Evolutionary conservation across 2,329 filamentous ascomycete species (phyloP).

Genomic region (Colletotrichum chlorophyti): DNA sequence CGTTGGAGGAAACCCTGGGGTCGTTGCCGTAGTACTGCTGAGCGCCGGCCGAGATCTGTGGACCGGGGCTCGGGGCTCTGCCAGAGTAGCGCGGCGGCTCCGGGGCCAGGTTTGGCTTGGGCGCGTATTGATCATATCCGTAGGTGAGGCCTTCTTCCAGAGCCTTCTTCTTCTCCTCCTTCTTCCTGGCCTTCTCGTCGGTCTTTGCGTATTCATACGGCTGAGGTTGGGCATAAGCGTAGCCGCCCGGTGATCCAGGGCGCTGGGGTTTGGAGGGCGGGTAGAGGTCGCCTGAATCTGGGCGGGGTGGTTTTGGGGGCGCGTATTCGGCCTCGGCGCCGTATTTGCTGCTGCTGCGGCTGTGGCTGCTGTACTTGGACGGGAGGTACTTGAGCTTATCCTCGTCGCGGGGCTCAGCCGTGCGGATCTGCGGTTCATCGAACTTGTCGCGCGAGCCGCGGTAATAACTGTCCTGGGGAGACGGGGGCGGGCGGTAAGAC

Average conservation of each 20-base stretch:
- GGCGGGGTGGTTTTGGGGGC: conserved; percentile 32
- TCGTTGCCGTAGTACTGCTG: conserved; percentile 42
- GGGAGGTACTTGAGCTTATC: conserved; percentile 53
- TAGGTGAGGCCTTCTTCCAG: conserved; percentile 59
- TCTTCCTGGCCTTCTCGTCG: conserved; percentile 34
- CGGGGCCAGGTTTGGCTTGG: conserved; percentile 21
- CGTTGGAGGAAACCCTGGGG: conserved; percentile 45
- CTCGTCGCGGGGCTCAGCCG: conserved; percentile 34
- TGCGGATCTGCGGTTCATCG: conserved; percentile 34
- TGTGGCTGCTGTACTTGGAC: conserved; percentile 51
- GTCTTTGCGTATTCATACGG: conserved; percentile 36
- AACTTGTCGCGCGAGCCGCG: conserved; percentile 44
- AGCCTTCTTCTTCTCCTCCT: conserved; percentile 39
- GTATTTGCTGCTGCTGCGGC: conserved; percentile 33
- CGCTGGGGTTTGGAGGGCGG: conserved; percentile 25
- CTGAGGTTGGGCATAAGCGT: conserved; percentile 37
- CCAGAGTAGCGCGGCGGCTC: conserved; percentile 20
- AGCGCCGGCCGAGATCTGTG: conserved; percentile 29
- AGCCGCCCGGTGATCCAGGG: conserved; percentile 26
- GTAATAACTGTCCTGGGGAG: conserved; percentile 42
- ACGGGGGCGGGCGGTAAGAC: conserved; percentile 43
- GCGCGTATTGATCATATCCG: conserved; percentile 38
- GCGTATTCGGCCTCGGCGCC: conserved; percentile 33
- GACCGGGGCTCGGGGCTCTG: conserved; percentile 21
- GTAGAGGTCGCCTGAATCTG: conserved; percentile 44